These are phyloP conservation scores for Capsaspora owczarzaki DNA, from an alignment of 78 protist species.

Conservation along the genomic window DNA sequence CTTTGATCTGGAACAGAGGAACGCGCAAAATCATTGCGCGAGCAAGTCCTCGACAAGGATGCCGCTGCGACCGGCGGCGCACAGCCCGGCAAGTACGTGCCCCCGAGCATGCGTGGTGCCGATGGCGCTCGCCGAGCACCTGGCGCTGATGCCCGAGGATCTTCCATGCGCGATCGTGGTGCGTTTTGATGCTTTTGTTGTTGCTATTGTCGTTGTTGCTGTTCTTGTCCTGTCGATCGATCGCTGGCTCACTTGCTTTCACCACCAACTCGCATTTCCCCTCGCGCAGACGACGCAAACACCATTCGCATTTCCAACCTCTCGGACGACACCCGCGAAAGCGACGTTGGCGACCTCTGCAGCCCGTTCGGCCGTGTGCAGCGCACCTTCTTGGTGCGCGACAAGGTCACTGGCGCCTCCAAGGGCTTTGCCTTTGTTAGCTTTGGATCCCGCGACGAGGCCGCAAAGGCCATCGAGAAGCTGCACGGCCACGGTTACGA, in stretches of 20 bases:
- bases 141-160: too few relatives aligned
- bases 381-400: conserved; percentile 43
- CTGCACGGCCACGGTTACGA: conserved; percentile 49
- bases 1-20: too few relatives aligned
- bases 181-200: too few relatives aligned
- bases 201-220: too few relatives aligned
- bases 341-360: conserved; percentile 51
- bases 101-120: conserved; percentile 15
- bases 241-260: too few relatives aligned
- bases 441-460: conserved; percentile 31
- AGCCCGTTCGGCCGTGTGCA: conserved; percentile 23
- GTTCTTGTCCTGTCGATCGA: too few relatives aligned
- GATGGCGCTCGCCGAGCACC: too few relatives aligned
- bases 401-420: conserved; percentile 24
- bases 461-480: conserved; percentile 20
- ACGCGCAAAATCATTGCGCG: too few relatives aligned
- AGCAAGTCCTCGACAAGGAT: too few relatives aligned
- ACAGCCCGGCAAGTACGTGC: conserved; percentile 8
- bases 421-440: conserved; percentile 48
- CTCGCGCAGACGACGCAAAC: conserved; percentile 28
- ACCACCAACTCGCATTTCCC: too few relatives aligned
- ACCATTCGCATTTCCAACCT: conserved; percentile 50
- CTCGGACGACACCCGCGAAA: conserved; percentile 37
- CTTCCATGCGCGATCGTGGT: too few relatives aligned
- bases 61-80: neutral